Conservation (phyloP, 257 asterid species). For the Plantago elongata region DNA sequence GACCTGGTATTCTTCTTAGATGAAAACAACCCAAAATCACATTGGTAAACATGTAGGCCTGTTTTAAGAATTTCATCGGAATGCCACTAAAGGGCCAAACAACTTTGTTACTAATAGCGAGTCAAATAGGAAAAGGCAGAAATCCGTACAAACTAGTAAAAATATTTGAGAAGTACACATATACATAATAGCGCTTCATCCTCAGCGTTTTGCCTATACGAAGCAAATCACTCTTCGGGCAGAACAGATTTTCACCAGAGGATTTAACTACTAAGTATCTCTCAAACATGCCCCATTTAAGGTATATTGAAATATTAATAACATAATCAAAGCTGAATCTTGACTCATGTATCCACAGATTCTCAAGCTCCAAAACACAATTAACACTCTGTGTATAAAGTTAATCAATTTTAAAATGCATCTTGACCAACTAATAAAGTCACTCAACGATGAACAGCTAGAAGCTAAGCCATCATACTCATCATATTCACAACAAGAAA, state of each 20-base stretch:
- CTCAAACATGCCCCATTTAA: too few relatives aligned
- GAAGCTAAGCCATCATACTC: slow-evolving; percentile 23
- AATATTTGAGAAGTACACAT: not conserved
- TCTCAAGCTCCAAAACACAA: slow-evolving; percentile 2
- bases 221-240: not conserved
- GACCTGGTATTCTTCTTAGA: not conserved
- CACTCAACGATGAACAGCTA: slow-evolving; percentile 10
- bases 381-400: not conserved
- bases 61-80: not conserved
- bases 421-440: slow-evolving; percentile 5
- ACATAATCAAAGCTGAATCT: not conserved
- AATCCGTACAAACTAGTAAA: not conserved
- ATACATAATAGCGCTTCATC: not conserved
- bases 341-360: not conserved
- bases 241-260: not conserved
- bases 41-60: not conserved
- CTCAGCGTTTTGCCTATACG: not conserved
- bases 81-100: not conserved
- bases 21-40: not conserved
- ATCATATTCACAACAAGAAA: slow-evolving; percentile 6
- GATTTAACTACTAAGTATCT: not conserved
- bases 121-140: not conserved
- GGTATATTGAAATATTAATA: too few relatives aligned
- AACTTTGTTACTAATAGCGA: not conserved
- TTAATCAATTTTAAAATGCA: not conserved